phyloP scores from a whole-genome alignment of 345 rosid genomes.

The Aethionema arabicum region DNA sequence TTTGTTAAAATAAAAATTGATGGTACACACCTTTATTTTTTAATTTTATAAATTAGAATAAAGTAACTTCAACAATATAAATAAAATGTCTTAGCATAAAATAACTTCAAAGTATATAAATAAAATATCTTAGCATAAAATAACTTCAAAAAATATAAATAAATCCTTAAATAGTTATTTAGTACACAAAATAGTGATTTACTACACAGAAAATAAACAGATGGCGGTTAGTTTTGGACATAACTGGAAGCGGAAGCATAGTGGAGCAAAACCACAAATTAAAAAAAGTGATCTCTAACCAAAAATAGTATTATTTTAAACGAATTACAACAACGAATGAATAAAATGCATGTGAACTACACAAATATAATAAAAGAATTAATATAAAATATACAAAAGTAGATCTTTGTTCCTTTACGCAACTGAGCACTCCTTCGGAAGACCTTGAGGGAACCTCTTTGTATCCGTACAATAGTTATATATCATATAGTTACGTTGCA shows the following conservation, averaged over 20 bases:
- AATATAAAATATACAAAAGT: background rate
- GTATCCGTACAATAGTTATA: slow-evolving; percentile 53
- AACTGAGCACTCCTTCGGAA: slow-evolving; percentile 51
- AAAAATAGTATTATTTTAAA: background rate
- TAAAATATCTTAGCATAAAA: no score
- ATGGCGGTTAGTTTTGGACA: slow-evolving; percentile 20
- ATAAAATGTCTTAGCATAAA: no score
- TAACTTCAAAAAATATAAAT: no score
- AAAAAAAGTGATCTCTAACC: background rate
- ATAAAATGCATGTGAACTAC: slow-evolving; percentile 23
- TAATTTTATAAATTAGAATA: no score
- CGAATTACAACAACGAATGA: slow-evolving; percentile 14
- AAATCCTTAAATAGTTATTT: no score
- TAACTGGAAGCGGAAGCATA: background rate
- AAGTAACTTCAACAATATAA: no score
- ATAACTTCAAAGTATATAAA: no score
- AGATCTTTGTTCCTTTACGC: slow-evolving; percentile 22
- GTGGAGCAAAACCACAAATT: slow-evolving; percentile 11
- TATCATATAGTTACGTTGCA: slow-evolving; percentile 56
- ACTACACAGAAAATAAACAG: no score
- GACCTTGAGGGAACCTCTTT: slow-evolving; percentile 55
- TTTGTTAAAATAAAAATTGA: no score
- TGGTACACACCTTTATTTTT: no score
- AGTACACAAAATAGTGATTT: no score
- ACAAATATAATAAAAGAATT: slow-evolving; percentile 26